These are phyloP conservation scores for Penicillium chermesinum DNA, from an alignment of 495 filamentous ascomycete genomes.

Conservation along the genomic window DNA sequence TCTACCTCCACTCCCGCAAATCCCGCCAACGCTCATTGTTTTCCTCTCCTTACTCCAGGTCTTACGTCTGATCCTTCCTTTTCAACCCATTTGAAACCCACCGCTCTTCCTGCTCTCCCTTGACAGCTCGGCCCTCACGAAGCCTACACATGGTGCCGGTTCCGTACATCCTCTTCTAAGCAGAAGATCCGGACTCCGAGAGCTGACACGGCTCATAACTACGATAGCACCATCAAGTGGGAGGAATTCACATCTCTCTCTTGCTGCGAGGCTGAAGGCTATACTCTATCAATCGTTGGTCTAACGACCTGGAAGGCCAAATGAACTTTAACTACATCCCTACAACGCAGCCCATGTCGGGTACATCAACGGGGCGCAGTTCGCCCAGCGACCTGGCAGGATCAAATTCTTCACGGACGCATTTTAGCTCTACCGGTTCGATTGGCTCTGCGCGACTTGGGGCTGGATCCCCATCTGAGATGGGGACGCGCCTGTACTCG, in stretches of 20 bases:
- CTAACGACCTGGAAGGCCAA: constrained; percentile 56
- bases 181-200: constrained; percentile 6
- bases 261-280: constrained; percentile 32
- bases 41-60: neutral
- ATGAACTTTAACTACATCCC: constrained; percentile 74
- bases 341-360: constrained; percentile 73
- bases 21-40: constrained; percentile 4
- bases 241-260: constrained; percentile 21
- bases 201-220: constrained; percentile 7
- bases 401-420: constrained; percentile 61
- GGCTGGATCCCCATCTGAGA: constrained; percentile 93
- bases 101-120: neutral
- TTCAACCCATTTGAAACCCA: neutral
- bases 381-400: constrained; percentile 80
- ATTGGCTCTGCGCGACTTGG: constrained; percentile 74
- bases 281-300: constrained; percentile 77
- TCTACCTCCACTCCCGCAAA: constrained; percentile 1
- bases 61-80: neutral
- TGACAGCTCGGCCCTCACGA: neutral
- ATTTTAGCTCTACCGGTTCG: constrained; percentile 69
- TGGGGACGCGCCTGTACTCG: constrained; percentile 72
- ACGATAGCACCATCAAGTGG: constrained; percentile 11
- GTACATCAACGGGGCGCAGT: constrained; percentile 78
- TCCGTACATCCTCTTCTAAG: constrained; percentile 9
- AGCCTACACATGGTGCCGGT: constrained; percentile 14